Conservation (phyloP, 164 flowering plant genomes). For the Amborella trichopoda region DNA sequence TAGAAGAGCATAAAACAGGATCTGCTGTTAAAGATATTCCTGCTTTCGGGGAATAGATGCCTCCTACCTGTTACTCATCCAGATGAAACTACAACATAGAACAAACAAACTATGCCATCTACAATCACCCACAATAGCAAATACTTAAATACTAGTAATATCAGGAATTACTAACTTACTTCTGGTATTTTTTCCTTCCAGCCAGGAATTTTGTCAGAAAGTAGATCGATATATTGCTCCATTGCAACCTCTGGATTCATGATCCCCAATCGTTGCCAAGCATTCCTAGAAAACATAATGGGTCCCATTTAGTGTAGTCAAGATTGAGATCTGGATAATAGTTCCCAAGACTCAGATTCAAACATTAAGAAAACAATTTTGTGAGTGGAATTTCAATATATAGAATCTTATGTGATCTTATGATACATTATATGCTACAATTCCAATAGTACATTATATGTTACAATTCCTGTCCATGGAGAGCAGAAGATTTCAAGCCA, state of each 20-base stretch:
- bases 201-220: conserved; percentile 34
- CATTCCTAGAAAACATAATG: conserved; percentile 77
- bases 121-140: not conserved
- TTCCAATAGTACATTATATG: no score
- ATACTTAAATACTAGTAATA: not conserved
- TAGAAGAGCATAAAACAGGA: conserved; percentile 9
- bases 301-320: no score
- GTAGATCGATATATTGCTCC: conserved; percentile 46
- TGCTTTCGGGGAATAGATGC: conserved; percentile 4
- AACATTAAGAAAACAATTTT: no score
- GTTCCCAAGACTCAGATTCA: no score
- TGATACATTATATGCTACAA: no score
- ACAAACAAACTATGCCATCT: not conserved
- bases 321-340: no score
- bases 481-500: no score
- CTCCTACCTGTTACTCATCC: not conserved
- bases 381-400: no score
- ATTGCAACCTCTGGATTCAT: conserved; percentile 59
- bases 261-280: conserved; percentile 55
- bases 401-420: no score
- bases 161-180: conserved; percentile 17
- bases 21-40: conserved; percentile 6
- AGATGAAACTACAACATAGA: not conserved
- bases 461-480: no score
- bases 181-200: conserved; percentile 20